Base-by-base conservation (phyloP, 2,329 filamentous ascomycete species). In the Plectosphaerella cucumerina region DNA sequence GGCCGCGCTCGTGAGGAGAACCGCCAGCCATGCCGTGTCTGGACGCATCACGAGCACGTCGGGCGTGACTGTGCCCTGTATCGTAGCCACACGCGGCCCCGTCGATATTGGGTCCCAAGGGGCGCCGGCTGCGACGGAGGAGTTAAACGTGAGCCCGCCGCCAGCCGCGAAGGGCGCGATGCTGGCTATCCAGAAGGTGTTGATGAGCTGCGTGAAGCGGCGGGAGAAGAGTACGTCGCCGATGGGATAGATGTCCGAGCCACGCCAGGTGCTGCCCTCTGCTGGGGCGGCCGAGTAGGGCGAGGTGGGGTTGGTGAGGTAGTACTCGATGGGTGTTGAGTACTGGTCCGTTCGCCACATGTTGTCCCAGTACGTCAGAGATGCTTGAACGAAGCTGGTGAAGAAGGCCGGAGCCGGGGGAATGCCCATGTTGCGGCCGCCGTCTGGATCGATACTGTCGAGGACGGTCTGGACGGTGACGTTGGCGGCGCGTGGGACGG, bases 141-240 rank as follows among this genome's bases (percentile, higher is more conserved):
- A 31, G 4, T 44, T 48, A 3, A 23, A 44, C n/a, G 22, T 9
- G 17, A 48, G 1, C 39, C 50, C 11, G 43, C 45, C 2, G 37
- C 33, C 0, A 31, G 18, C 20, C 4, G 42, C 20, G 42, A 44
- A 44, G 20, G 42, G 42, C 10, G 42, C 42, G 42, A 44, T n/a
- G 42, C 20, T 44, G 42, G n/a, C 45, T 18, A 51, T 31, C 50
- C 50, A 51, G 6, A 51, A 51, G 1, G 45, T 48, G 39, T 51
- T 51, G 1, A 51, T 37, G 26, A 51, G 50, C 10, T 51, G 50
- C 5, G 50, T 23, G 14, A 51, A 45, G 2, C 45, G 34, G 14
- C 43, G 37, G 2, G 50, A 51, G 17, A 48, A 51, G 9, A 41
- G 20, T 1, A 5, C 15, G 5, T 18, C 6, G 0, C 50, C 41